Evolutionary conservation across 2,329 filamentous ascomycete genomes (phyloP).

Genomic region (Lomentospora prolificans): DNA sequence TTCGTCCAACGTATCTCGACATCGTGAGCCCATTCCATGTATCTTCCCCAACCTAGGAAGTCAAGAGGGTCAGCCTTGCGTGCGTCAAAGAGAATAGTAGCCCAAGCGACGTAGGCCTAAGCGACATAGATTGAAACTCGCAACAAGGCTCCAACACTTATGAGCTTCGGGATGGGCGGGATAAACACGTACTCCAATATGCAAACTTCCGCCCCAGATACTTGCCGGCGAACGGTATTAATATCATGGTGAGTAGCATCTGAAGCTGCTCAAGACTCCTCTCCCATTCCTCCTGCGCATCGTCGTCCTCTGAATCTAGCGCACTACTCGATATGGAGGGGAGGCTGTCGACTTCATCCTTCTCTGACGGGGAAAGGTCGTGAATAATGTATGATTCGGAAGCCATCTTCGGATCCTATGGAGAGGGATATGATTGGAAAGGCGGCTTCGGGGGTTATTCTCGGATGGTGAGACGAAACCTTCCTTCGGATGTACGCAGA

Average conservation of each 20-base stretch:
- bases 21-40: slow-evolving; percentile 87
- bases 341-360: slow-evolving; percentile 53
- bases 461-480: too few species aligned
- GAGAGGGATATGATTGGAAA: too few species aligned
- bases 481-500: too few species aligned
- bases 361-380: slow-evolving; percentile 34
- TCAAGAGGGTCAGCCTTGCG: background rate
- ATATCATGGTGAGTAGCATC: slow-evolving; percentile 83
- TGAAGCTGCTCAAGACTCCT: slow-evolving; percentile 90
- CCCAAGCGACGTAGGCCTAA: too few species aligned
- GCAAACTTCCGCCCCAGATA: slow-evolving; percentile 91
- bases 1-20: slow-evolving; percentile 62
- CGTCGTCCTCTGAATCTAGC: slow-evolving; percentile 50
- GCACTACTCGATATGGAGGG: slow-evolving; percentile 46
- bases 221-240: slow-evolving; percentile 90
- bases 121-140: too few species aligned
- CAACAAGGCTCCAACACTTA: too few species aligned
- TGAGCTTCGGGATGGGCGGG: background rate
- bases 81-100: too few species aligned
- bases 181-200: slow-evolving; percentile 71
- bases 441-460: background rate
- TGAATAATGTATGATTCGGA: slow-evolving; percentile 43
- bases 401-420: too few species aligned
- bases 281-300: slow-evolving; percentile 92
- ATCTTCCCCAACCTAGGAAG: slow-evolving; percentile 34